Evolutionary conservation across 768 basidiomycete species (phyloP), one percentile per base, ranked within the genome.

Genomic region (Heimioporus sp.): DNA sequence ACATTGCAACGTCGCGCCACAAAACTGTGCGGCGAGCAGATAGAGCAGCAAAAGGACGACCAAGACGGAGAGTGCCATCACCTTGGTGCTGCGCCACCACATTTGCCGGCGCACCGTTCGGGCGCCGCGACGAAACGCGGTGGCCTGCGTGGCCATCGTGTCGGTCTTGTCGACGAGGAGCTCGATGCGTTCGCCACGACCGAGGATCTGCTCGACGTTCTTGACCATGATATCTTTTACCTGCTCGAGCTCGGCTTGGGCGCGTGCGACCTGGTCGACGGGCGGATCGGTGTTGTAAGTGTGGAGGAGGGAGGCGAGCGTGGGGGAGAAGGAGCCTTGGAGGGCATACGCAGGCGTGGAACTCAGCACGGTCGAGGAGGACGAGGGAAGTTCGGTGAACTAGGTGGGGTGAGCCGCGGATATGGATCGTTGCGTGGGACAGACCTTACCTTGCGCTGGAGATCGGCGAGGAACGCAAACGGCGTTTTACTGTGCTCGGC

Each of bases 201-300:
- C 87, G 38, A 99, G 81, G 56, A 98, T 96, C 68, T 94, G 90
- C 72, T 98, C 93, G 57, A 98, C 95, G 67, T 98, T 98, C 71
- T 98, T 91, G 46, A 98, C 95, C 94, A 97, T 96, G 71, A 97
- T 92, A 62, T 94, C 87, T 68, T 97, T 98, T 43, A 97, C 90
- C 59, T 92, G 90, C 54, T 84, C 83, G 38, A 93, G 78, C 68
- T 98, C 94, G 5, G 81, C 80, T 65, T 94, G 94, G 6, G 96
- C 96, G 55, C 92, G 89, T 17, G 86, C 75, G 51, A 98, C 82
- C 55, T 95, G 92, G 67, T 99, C 97, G 9, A 78, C 70, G 35
- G 92, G 94, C 15, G 95, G 94, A 10, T 83, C 73, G 30, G 92
- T 93, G 64, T 92, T 93, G 76, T 91, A 99, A 44, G 86, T 83